Evolutionary conservation across 805 yeast species (phyloP).

Genomic region (Metschnikowia lochheadii): DNA sequence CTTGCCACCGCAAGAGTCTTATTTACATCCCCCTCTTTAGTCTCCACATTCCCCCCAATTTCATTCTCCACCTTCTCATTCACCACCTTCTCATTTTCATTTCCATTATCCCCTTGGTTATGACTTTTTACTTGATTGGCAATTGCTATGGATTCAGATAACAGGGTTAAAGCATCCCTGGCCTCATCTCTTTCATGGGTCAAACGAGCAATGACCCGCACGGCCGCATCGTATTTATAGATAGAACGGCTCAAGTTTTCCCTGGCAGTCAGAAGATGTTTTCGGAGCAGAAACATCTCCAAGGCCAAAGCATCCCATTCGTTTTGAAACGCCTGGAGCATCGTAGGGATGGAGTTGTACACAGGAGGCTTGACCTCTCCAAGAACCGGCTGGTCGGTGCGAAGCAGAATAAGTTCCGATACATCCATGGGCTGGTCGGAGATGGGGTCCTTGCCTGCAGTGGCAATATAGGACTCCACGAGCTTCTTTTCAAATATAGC

Average conservation of each 20-base stretch:
- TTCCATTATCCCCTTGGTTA: too few species aligned
- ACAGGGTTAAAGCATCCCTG: slow-evolving; percentile 54
- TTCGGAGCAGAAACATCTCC: slow-evolving; percentile 72
- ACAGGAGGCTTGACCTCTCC: slow-evolving; percentile 44
- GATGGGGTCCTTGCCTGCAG: slow-evolving; percentile 74
- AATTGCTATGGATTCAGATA: slow-evolving; percentile 31
- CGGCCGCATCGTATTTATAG: slow-evolving; percentile 87
- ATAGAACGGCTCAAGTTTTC: slow-evolving; percentile 74
- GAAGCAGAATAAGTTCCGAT: slow-evolving; percentile 45
- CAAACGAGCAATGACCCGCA: slow-evolving; percentile 73
- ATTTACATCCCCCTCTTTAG: too few species aligned
- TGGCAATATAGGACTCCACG: slow-evolving; percentile 56
- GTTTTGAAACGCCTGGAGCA: slow-evolving; percentile 71
- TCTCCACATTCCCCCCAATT: too few species aligned
- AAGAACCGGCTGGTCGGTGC: slow-evolving; percentile 15
- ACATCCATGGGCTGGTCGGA: slow-evolving; percentile 54
- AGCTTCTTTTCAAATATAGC: slow-evolving; percentile 63
- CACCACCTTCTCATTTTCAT: too few species aligned
- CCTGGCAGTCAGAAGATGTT: slow-evolving; percentile 61
- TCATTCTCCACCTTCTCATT: not conserved
- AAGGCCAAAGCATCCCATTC: slow-evolving; percentile 88
- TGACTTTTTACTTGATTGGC: not conserved
- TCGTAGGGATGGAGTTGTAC: slow-evolving; percentile 68
- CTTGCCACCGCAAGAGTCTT: slow-evolving; percentile 20
- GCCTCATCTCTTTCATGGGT: slow-evolving; percentile 76